Evolutionary conservation across 768 basidiomycete species (phyloP), one percentile per base, ranked within the genome.

Genomic region (Hericium coralloides): DNA sequence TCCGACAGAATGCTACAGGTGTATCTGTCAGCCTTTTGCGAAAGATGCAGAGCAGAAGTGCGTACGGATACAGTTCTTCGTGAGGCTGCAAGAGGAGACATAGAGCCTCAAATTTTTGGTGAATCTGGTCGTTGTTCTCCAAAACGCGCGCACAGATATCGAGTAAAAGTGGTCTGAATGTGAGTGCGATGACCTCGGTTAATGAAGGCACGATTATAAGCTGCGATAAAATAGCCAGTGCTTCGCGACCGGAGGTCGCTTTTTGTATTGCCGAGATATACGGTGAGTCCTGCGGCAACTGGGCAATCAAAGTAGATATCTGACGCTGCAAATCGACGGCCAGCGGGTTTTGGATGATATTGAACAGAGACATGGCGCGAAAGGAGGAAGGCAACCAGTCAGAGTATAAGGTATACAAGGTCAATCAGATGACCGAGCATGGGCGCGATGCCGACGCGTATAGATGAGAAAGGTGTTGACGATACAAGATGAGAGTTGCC

Each of bases 121-220:
- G 77, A 22, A 73, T 62, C 58, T 76, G 71, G 43, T 77, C 69
- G 38, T 74, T 64, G 18, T 75, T 72, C n/a, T 85, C 73, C 43
- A 95, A 66, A 92, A 92, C 97, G 64, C 89, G 72, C 3, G 88
- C 88, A 64, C 85, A 85, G 23, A 98, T 71, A 68, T 95, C 89
- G 25, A 87, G 64, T 39, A 92, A 68, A 53, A 98, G 70, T 3
- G 95, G 94, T 59, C 87, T 74, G 71, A 89, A 98, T 12, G 79
- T 60, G 6, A 72, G 74, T 18, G 87, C 81, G 58, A 98, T 75
- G 12, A 73, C 64, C 31, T 78, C 64, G 0, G 92, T 92, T 45
- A 86, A 76, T 12, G 81, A 76, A 9, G 89, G 85, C 17, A 74
- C 66, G 0, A 80, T 72, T 14, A 93, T 75, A 8, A 89, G 70